A percentile compares a stretch with the other conserved stretches of the same genome.
Conservation (phyloP, 2,329 filamentous ascomycete species). For the Fusarium siculi region DNA sequence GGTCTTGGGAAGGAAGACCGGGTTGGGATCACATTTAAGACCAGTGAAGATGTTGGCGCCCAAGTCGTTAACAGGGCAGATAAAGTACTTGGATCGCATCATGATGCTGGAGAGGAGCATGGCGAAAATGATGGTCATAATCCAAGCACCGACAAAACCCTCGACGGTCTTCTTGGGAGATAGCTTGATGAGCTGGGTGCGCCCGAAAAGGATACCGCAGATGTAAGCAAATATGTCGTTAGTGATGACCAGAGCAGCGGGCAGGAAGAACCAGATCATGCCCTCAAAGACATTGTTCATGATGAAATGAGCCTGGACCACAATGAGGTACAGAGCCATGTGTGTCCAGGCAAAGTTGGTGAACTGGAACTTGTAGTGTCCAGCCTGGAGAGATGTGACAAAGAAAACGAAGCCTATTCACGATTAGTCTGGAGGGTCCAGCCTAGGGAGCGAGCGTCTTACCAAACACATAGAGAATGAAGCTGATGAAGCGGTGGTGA, state of each 20-base stretch:
- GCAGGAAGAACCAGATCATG: slow-evolving; percentile 99
- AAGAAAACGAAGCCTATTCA: slow-evolving; percentile 93
- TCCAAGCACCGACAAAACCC: slow-evolving; percentile 95
- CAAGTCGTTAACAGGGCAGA: slow-evolving; percentile 96
- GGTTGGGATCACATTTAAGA: slow-evolving; percentile 89
- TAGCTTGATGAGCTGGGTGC: slow-evolving; percentile 96
- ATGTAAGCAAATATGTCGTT: slow-evolving; percentile 99
- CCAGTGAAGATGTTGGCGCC: slow-evolving; percentile 94
- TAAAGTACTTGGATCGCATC: slow-evolving; percentile 95
- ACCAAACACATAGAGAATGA: slow-evolving; percentile 98
- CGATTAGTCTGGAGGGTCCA: slow-evolving; percentile 26
- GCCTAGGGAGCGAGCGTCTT: slow-evolving; percentile 45
- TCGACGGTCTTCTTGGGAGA: slow-evolving; percentile 99
- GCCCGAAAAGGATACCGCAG: slow-evolving; percentile 95
- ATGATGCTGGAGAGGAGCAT: slow-evolving; percentile 84
- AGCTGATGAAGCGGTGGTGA: slow-evolving; percentile 98
- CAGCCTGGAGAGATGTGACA: slow-evolving; percentile 91
- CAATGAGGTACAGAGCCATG: slow-evolving; percentile 98
- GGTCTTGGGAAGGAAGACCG: slow-evolving; percentile 83
- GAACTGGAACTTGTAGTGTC: slow-evolving; percentile 98
- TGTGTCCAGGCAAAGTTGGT: slow-evolving; percentile 99
- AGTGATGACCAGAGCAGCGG: slow-evolving; percentile 92
- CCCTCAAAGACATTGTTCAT: slow-evolving; percentile 99
- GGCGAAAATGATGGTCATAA: slow-evolving; percentile 91
- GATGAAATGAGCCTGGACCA: slow-evolving; percentile 97